Percentiles rank a stretch among this genome's conserved stretches.
phyloP scores from a whole-genome alignment of 306 rosid species.

The Fragaria nilgerrensis region DNA sequence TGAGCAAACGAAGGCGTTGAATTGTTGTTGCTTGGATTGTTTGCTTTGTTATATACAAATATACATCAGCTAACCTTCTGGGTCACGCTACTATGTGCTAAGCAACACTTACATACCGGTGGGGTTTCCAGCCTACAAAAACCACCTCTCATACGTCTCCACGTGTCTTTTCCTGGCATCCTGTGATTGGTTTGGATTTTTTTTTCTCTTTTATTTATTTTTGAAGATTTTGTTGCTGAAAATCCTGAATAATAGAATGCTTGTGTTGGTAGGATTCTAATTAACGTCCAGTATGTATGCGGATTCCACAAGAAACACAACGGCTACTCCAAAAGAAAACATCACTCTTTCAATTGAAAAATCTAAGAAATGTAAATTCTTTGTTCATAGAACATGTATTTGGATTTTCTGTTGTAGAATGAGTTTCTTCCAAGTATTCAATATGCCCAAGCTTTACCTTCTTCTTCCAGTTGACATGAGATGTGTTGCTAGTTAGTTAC shows the following conservation, averaged over 20 bases:
- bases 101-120: neutral
- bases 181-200: neutral
- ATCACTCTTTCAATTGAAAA: neutral
- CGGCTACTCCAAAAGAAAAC: neutral
- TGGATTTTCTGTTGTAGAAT: neutral
- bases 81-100: conserved; percentile 5
- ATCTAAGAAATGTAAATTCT: neutral
- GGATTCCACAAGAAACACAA: neutral
- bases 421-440: neutral
- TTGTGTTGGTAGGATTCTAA: neutral
- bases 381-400: neutral
- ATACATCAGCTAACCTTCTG: neutral
- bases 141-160: neutral
- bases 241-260: neutral
- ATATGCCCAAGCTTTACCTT: neutral
- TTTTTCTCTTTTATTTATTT: neutral
- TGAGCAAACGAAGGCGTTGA: conserved; percentile 6
- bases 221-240: neutral
- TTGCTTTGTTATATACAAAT: neutral
- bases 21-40: neutral
- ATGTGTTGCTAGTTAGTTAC: neutral
- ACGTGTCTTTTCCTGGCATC: neutral
- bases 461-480: neutral
- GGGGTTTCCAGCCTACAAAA: neutral
- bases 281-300: neutral